phyloP scores from a whole-genome alignment of 306 rosid genomes.

The Bauhinia variegata region DNA sequence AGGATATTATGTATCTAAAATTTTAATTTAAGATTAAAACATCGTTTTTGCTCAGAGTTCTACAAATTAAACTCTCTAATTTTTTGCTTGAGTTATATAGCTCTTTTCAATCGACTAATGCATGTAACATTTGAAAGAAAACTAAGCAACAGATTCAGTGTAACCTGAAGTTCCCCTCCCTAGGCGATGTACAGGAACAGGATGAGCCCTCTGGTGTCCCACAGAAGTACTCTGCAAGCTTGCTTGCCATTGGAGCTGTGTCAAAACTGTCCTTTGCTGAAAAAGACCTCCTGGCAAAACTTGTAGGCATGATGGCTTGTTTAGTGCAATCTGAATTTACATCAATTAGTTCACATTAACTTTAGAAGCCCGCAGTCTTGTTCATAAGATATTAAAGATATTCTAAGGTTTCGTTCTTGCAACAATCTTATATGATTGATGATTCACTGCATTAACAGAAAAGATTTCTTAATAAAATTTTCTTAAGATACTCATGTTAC shows the following conservation, averaged over 20 bases:
- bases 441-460: background rate
- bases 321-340: constrained; percentile 71
- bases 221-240: constrained; percentile 42
- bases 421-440: background rate
- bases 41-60: constrained; percentile 12
- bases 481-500: too few relatives aligned
- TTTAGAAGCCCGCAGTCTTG: constrained; percentile 23
- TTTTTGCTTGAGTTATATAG: constrained; percentile 6
- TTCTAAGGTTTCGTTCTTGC: background rate
- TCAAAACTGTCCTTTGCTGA: constrained; percentile 91
- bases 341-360: constrained; percentile 22
- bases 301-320: constrained; percentile 93
- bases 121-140: constrained; percentile 21
- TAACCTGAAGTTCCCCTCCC: constrained; percentile 99
- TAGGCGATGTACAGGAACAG: constrained; percentile 89
- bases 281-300: constrained; percentile 95
- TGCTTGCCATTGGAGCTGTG: constrained; percentile 76
- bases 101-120: constrained; percentile 14
- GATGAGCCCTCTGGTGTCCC: constrained; percentile 48
- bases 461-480: constrained; percentile 1
- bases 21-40: background rate
- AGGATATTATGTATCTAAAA: constrained; percentile 4
- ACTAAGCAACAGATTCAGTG: constrained; percentile 29
- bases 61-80: constrained; percentile 14
- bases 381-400: constrained; percentile 23